A percentile compares a stretch with the other conserved stretches of the same genome.
These are phyloP conservation scores for Cercis canadensis DNA, from an alignment of 306 rosid genomes.

Conservation along the genomic window DNA sequence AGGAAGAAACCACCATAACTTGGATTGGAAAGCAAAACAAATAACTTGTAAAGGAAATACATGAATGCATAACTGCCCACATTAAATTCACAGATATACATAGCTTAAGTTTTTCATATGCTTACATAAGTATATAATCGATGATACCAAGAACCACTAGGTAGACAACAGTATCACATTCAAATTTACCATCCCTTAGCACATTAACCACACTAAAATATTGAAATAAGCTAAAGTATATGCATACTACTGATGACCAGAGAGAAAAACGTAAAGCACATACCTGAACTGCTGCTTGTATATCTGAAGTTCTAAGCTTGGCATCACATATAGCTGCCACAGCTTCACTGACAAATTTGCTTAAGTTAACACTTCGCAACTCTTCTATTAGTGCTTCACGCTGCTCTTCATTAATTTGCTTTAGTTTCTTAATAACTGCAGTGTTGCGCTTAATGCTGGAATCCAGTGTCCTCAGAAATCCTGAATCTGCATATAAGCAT, in stretches of 20 bases:
- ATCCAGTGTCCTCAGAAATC: constrained; percentile 89
- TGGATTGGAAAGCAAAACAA: constrained; percentile 12
- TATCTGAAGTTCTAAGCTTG: constrained; percentile 87
- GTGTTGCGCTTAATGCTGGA: constrained; percentile 97
- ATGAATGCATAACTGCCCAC: neutral
- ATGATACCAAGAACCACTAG: neutral
- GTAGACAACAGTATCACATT: constrained; percentile 24
- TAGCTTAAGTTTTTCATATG: constrained; percentile 6
- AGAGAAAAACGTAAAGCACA: constrained; percentile 27
- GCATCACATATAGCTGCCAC: constrained; percentile 96
- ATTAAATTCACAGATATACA: neutral
- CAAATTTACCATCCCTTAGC: constrained; percentile 12
- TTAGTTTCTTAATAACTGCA: constrained; percentile 92
- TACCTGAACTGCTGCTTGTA: constrained; percentile 98
- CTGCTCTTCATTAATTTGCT: constrained; percentile 97
- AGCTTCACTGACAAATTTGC: constrained; percentile 99
- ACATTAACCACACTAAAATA: constrained; percentile 9
- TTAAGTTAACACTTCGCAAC: constrained; percentile 82
- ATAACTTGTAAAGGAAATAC: neutral
- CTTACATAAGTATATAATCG: neutral
- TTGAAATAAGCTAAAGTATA: no score
- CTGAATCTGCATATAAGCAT: constrained; percentile 64
- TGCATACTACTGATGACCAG: neutral
- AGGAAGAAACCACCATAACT: constrained; percentile 9
- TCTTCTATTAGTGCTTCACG: constrained; percentile 91